Base-by-base conservation (phyloP, 2,329 filamentous ascomycete species). In the Cladobotryum mycophilum region DNA sequence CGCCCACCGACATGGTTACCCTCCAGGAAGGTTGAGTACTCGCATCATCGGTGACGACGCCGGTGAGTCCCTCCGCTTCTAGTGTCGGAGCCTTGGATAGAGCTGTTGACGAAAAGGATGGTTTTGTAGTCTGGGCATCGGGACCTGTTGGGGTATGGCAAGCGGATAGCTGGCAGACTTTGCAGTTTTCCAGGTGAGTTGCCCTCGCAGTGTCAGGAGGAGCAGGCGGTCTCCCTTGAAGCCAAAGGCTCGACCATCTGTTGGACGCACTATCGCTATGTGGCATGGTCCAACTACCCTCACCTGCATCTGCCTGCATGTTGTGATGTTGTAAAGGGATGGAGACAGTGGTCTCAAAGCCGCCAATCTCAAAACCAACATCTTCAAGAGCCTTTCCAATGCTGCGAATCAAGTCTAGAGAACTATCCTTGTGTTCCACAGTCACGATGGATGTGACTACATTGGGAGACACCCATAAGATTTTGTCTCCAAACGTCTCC, bases 371-470 rank as follows among this genome's bases (percentile, higher is more conserved):
- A 61, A 84, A 85, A 14, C 80, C 81, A 33, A 74, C 75, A 48
- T 75, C 70, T 51, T 81, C 74, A 17, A 86, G 73, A 8, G 75
- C 70, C 41, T 62, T 62, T 53, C 67, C 67, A 57, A 78, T 75
- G 54, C 56, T 61, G 33, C 73, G 72, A 33, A 74, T 67, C 33
- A 66, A 65, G 13, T 75, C 72, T 30, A 68, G 64, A 2, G 70
- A 62, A 52, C 66, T 66, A 53, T 71, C 60, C 42, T 59, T 61
- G 65, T 85, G 82, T 58, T 75, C 71, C 55, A 85, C 71, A 33
- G 81, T 82, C 57, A 88, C 80, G 53, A 81, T 81, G 45, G 86
- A 86, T 37, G 84, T 85, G 60, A 89, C 78, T 54, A 89, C 79
- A 56, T 86, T 88, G 53, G 84, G 79, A 55, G 83, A 85, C 30